These are phyloP conservation scores for Tetrahymena thermophila DNA, from an alignment of 73 alveolate species.

Conservation along the genomic window DNA sequence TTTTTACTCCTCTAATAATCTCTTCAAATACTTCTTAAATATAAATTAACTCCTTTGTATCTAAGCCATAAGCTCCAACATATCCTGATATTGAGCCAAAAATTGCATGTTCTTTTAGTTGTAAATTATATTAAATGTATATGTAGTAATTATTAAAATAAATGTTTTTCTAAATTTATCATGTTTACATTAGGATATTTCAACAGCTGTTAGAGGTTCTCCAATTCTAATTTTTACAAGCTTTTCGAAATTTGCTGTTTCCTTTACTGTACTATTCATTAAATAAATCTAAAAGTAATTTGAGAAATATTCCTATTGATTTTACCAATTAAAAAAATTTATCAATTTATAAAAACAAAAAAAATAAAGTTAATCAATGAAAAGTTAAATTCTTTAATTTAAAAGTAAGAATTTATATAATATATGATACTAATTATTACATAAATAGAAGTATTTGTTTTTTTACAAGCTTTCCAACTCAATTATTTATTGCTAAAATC, in stretches of 20 bases:
- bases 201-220: constrained; percentile 39
- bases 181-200: background rate
- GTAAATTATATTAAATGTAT: background rate
- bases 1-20: constrained; percentile 12
- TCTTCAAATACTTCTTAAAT: constrained; percentile 39
- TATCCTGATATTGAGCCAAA: constrained; percentile 40
- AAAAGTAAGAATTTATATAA: too few species aligned
- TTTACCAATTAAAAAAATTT: too few species aligned
- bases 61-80: constrained; percentile 8
- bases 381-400: too few species aligned
- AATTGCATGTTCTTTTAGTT: background rate
- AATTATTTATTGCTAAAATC: too few species aligned
- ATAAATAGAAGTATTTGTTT: too few species aligned
- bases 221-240: constrained; percentile 36
- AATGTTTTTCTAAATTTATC: background rate
- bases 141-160: background rate
- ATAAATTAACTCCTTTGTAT: constrained; percentile 19
- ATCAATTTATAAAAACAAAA: too few species aligned
- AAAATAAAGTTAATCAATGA: too few species aligned
- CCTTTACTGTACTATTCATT: background rate
- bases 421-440: too few species aligned
- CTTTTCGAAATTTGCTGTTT: constrained; percentile 9
- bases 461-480: too few species aligned
- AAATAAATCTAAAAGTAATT: background rate
- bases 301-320: too few species aligned